phyloP scores from a whole-genome alignment of 768 basidiomycete species.

The Pisolithus marmoratus region DNA sequence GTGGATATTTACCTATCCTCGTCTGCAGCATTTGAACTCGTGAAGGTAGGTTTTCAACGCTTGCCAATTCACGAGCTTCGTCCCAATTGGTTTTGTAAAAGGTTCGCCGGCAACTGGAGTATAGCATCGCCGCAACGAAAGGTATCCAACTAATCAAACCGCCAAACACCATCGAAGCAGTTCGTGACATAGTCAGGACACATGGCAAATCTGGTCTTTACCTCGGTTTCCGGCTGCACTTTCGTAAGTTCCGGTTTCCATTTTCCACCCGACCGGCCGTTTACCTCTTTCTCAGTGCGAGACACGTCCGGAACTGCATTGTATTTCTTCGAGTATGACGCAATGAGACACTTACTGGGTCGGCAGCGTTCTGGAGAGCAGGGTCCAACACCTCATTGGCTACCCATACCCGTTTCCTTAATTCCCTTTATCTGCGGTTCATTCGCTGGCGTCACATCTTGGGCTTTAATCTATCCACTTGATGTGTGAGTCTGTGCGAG shows the following conservation, averaged over 20 bases:
- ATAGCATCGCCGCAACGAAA: slow-evolving; percentile 78
- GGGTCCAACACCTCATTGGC: slow-evolving; percentile 75
- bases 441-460: slow-evolving; percentile 82
- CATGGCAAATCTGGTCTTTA: slow-evolving; percentile 67
- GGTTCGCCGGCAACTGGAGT: slow-evolving; percentile 91
- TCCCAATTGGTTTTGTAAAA: slow-evolving; percentile 27
- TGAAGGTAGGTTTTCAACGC: slow-evolving; percentile 57
- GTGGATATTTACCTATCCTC: slow-evolving; percentile 10
- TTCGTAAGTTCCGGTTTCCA: slow-evolving; percentile 42
- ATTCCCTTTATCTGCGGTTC: slow-evolving; percentile 92
- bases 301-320: slow-evolving; percentile 87
- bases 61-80: background rate
- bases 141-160: slow-evolving; percentile 67
- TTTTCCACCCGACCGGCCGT: background rate
- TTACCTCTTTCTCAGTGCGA: slow-evolving; percentile 48
- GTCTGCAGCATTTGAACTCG: slow-evolving; percentile 78
- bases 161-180: slow-evolving; percentile 73
- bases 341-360: slow-evolving; percentile 82
- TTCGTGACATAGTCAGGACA: slow-evolving; percentile 67
- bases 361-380: slow-evolving; percentile 74
- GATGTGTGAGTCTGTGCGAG: slow-evolving; percentile 64
- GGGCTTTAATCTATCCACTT: slow-evolving; percentile 90
- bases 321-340: slow-evolving; percentile 94
- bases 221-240: slow-evolving; percentile 84
- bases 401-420: slow-evolving; percentile 72